phyloP scores from a whole-genome alignment of 2,329 filamentous ascomycete genomes.

The Aspergillaceae sp. region DNA sequence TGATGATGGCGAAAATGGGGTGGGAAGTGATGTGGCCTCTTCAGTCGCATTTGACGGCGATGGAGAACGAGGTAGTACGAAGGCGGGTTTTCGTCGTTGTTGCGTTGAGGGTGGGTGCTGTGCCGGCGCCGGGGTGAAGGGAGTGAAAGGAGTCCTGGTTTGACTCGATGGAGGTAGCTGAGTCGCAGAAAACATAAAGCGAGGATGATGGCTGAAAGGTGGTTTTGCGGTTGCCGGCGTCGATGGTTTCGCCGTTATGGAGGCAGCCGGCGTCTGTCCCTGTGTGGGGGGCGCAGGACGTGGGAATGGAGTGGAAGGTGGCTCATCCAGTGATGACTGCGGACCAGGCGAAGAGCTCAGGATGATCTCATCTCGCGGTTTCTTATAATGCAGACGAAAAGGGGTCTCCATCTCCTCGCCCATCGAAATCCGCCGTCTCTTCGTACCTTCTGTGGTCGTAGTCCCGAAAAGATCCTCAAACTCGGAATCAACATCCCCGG shows the following conservation, averaged over 20 bases:
- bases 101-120: constrained; percentile 8
- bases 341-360: constrained; percentile 12
- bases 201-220: constrained; percentile 19
- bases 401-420: constrained; percentile 3
- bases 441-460: constrained; percentile 15
- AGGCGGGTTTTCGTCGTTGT: constrained; percentile 25
- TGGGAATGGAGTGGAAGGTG: constrained; percentile 6
- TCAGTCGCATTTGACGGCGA: constrained; percentile 18
- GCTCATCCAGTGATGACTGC: constrained; percentile 1
- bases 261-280: background rate
- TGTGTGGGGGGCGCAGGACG: background rate
- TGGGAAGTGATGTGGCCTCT: constrained; percentile 12
- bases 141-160: constrained; percentile 6
- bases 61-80: constrained; percentile 31
- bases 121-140: constrained; percentile 1
- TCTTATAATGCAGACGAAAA: background rate
- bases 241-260: constrained; percentile 3
- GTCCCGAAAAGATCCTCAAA: constrained; percentile 25
- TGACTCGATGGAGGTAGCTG: constrained; percentile 10
- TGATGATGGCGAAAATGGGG: constrained; percentile 30
- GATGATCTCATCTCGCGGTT: constrained; percentile 10
- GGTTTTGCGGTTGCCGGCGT: constrained; percentile 14
- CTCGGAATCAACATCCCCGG: constrained; percentile 12
- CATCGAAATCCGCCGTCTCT: constrained; percentile 24
- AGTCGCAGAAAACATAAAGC: constrained; percentile 21